A percentile compares a stretch with the other conserved stretches of the same genome.
These are phyloP conservation scores for Cenchrus fungigraminus DNA, from an alignment of 176 grass and related monocot species.

Conservation along the genomic window DNA sequence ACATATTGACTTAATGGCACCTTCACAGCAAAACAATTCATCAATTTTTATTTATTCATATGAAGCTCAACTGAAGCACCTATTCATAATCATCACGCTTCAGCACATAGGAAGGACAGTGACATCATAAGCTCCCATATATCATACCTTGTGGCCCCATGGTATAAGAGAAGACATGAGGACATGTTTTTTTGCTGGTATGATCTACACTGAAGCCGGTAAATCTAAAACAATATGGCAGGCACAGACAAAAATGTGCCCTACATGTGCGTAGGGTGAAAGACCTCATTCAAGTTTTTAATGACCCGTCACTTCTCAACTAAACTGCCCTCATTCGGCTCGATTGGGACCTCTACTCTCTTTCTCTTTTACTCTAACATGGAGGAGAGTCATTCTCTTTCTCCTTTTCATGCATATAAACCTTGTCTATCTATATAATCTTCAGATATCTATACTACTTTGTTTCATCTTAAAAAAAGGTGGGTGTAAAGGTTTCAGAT, in stretches of 20 bases:
- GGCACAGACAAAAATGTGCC: not conserved
- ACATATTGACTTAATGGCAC: slow-evolving; percentile 4
- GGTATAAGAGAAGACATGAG: not conserved
- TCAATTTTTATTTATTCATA: not conserved
- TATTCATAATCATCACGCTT: not conserved
- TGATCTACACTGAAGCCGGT: not conserved
- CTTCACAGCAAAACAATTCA: not conserved
- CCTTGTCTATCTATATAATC: not conserved
- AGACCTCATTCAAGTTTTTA: not conserved
- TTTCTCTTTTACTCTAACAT: not conserved
- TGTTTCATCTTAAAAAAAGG: not conserved
- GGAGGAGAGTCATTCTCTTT: not conserved
- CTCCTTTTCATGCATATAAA: not conserved
- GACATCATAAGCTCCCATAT: not conserved
- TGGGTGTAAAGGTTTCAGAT: not conserved
- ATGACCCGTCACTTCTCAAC: not conserved
- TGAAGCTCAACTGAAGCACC: slow-evolving; percentile 18
- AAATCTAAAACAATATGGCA: not conserved
- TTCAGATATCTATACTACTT: not conserved
- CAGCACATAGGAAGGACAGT: not conserved
- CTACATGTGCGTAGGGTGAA: not conserved
- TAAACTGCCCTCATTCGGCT: not conserved
- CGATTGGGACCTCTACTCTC: not conserved
- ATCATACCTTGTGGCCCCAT: not conserved
- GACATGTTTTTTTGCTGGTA: not conserved